Evolutionary conservation across 1,139 yeast species (phyloP), one percentile per base, ranked within the genome.

Genomic region (Candida pseudocylindracea): DNA sequence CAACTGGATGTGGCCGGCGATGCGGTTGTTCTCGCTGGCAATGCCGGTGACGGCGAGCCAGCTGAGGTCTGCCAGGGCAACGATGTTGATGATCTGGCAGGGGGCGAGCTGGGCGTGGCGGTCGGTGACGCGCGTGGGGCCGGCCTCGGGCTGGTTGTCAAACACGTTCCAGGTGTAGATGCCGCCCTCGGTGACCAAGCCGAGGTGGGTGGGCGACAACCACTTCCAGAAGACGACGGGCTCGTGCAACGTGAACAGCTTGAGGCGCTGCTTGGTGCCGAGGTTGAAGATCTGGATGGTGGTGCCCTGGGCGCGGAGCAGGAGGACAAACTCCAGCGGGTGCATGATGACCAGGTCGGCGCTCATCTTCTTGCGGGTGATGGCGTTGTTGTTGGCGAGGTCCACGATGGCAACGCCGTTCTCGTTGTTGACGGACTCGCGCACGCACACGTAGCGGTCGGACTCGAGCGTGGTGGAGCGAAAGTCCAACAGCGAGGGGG

Each of bases 271-370:
- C 54, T 85, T 83, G 27, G 83, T 59, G 33, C 72, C 81, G 46
- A 91, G 64, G 54, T 91, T 81, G 58, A 88, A 92, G 43, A 88
- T 79, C 59, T 88, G 98, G 39, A 85, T 67, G 31, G 94, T 83
- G 35, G 94, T 81, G 41, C 95, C 95, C 48, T 85, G 91, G 32
- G 98, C 96, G 49, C 96, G 68, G 41, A 91, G 68, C 15, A 94
- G 83, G 44, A 91, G 85, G 41, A 88, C 85, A 54, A 73, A 69
- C 52, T 81, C 75, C 26, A 59, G 51, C 12, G 98, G 96, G 53
- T 85, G 93, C 92, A 91, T 75, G 49, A 91, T 88, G 33, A 95
- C 96, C 41, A 85, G 79, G 55, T 91, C 99, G 33, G 98, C 99
- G 36, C 81, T 70, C 94, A 91, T 91, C 52, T 79, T 78, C 57